phyloP scores from a whole-genome alignment of 2,329 filamentous ascomycete genomes.

The Colletotrichum sp. region DNA sequence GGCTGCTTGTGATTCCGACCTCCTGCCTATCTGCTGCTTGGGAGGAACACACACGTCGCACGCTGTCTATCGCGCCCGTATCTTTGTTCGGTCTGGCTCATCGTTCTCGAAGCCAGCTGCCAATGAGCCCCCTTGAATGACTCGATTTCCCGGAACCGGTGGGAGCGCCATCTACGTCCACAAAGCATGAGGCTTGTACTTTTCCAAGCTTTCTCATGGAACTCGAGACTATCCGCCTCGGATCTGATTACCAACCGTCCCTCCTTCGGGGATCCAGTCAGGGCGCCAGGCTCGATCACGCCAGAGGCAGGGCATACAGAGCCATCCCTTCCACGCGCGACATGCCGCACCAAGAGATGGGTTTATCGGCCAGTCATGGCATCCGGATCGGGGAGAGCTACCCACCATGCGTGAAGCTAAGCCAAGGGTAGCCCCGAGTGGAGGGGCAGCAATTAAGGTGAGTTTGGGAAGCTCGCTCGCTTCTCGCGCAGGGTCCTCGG shows the following conservation, averaged over 20 bases:
- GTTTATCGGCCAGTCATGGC: slow-evolving; percentile 15
- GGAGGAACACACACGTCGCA: not conserved
- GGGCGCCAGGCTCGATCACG: slow-evolving; percentile 19
- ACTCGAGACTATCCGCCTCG: not conserved
- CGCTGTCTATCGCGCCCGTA: slow-evolving; percentile 11
- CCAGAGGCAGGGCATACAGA: slow-evolving; percentile 20
- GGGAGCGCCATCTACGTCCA: slow-evolving; percentile 11
- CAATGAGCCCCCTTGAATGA: not conserved
- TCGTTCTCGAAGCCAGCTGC: not conserved
- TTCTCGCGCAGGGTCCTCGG: slow-evolving; percentile 18
- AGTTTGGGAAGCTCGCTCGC: slow-evolving; percentile 16
- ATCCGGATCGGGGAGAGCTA: slow-evolving; percentile 11
- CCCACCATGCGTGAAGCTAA: slow-evolving; percentile 17
- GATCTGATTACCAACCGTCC: slow-evolving; percentile 21
- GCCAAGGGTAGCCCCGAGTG: slow-evolving; percentile 19
- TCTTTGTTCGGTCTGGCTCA: slow-evolving; percentile 14
- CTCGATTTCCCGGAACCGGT: slow-evolving; percentile 6
- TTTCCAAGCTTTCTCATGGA: not conserved
- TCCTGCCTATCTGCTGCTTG: slow-evolving; percentile 2
- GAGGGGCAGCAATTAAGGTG: slow-evolving; percentile 16
- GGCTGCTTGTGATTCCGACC: slow-evolving; percentile 17
- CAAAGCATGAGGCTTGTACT: not conserved
- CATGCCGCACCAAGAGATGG: slow-evolving; percentile 12
- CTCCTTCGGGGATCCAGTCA: not conserved
- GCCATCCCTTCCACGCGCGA: slow-evolving; percentile 17